Percentiles rank a stretch among this genome's conserved stretches.
Conservation (phyloP, 1,284 basidiomycete genomes). For the Apiotrichum akiyoshidainum region DNA sequence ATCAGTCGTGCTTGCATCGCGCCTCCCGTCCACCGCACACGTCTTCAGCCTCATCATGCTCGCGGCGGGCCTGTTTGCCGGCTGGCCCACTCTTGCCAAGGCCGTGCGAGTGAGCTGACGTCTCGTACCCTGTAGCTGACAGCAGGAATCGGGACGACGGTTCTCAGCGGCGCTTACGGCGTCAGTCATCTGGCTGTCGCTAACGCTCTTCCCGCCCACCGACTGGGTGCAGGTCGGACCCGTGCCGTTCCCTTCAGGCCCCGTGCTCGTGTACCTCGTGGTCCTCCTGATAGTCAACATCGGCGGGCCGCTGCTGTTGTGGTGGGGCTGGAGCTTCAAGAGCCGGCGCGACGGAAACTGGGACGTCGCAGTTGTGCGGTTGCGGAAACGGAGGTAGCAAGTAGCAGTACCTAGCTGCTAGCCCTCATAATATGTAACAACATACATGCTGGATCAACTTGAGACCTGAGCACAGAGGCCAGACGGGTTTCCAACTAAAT, state of each 20-base stretch:
- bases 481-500: not conserved
- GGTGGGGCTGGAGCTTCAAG: slow-evolving; percentile 47
- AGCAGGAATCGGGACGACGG: slow-evolving; percentile 32
- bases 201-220: slow-evolving; percentile 22
- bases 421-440: no score
- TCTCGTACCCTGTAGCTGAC: not conserved
- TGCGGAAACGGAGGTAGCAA: slow-evolving; percentile 23
- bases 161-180: slow-evolving; percentile 37
- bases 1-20: slow-evolving; percentile 88
- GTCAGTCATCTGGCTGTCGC: slow-evolving; percentile 33
- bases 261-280: slow-evolving; percentile 26
- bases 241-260: slow-evolving; percentile 14
- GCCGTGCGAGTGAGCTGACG: slow-evolving; percentile 63
- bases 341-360: slow-evolving; percentile 39
- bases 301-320: slow-evolving; percentile 40
- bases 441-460: no score
- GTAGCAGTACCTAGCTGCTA: slow-evolving; percentile 10
- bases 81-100: slow-evolving; percentile 77
- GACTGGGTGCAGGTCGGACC: not conserved
- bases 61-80: slow-evolving; percentile 76
- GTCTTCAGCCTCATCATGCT: slow-evolving; percentile 89
- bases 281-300: slow-evolving; percentile 33
- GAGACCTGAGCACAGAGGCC: no score
- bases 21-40: slow-evolving; percentile 73
- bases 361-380: slow-evolving; percentile 42